Evolutionary conservation across 768 basidiomycete genomes (phyloP).

Genomic region (Galerina marginata): DNA sequence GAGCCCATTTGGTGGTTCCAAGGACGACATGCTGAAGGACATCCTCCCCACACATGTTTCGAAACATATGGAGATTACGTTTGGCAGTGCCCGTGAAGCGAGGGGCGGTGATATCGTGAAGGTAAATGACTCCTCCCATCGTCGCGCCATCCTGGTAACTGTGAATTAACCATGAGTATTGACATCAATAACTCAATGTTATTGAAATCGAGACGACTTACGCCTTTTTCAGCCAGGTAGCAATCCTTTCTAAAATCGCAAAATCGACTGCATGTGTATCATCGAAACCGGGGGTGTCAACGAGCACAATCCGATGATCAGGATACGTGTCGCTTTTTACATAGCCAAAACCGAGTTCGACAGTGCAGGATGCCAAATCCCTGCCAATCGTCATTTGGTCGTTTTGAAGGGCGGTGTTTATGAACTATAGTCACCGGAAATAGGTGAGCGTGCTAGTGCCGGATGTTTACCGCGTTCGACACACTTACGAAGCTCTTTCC

Average conservation of each 20-base stretch:
- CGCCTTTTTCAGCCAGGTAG: conserved; percentile 1
- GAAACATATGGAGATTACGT: conserved; percentile 4
- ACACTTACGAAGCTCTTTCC: conserved; percentile 3
- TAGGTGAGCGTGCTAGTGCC: neutral
- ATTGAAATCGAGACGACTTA: neutral
- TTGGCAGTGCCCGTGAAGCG: conserved; percentile 2
- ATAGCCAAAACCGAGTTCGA: neutral
- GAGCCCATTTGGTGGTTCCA: neutral
- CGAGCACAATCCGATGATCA: neutral
- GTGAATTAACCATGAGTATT: neutral
- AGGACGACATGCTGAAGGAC: conserved; percentile 3
- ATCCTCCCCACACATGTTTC: conserved; percentile 6
- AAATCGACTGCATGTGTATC: conserved; percentile 2
- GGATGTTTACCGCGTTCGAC: too few species aligned
- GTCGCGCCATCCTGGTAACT: neutral
- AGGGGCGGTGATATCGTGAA: conserved; percentile 5
- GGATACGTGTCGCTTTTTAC: neutral
- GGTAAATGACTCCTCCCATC: conserved; percentile 9
- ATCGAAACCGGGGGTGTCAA: conserved; percentile 11
- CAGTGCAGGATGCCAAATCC: conserved; percentile 1
- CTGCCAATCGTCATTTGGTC: neutral
- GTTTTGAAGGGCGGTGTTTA: neutral
- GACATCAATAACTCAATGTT: neutral
- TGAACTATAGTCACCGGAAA: neutral
- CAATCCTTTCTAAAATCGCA: neutral